phyloP scores from a whole-genome alignment of 441 rosid genomes.

The Populus hybrid region DNA sequence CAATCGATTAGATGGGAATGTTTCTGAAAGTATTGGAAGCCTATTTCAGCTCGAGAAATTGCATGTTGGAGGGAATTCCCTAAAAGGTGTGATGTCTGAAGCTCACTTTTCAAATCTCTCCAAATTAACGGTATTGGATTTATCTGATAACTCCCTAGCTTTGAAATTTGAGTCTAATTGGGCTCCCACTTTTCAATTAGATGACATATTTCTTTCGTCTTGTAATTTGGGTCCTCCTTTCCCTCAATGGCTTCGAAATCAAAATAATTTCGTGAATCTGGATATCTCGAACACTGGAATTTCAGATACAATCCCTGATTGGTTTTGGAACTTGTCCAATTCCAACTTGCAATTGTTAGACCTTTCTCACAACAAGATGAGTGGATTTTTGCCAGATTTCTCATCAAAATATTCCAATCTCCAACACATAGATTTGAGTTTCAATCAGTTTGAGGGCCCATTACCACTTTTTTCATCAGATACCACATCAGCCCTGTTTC shows the following conservation, averaged over 20 bases:
- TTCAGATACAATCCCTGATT: background rate
- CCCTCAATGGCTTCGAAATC: no score
- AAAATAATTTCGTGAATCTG: background rate
- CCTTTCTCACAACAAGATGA: background rate
- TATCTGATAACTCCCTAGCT: no score
- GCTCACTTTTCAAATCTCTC: background rate
- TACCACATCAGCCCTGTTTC: background rate
- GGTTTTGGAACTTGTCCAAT: background rate
- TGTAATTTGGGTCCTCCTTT: no score
- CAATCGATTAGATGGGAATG: background rate
- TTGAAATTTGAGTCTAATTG: no score
- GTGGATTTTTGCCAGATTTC: background rate
- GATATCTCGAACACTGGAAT: background rate
- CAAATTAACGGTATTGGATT: background rate
- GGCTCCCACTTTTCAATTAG: no score
- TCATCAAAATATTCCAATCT: no score
- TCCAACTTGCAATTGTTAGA: background rate
- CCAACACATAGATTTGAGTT: conserved; percentile 10
- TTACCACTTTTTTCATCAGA: conserved; percentile 14
- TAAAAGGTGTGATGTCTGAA: background rate
- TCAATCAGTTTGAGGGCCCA: conserved; percentile 21
- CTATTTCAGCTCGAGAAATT: background rate
- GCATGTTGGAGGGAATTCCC: background rate
- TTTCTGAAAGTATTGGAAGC: background rate
- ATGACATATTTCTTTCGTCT: no score